A percentile compares a stretch with the other conserved stretches of the same genome.
phyloP scores from a whole-genome alignment of 805 yeast species.

The Candida parachauliodes region DNA sequence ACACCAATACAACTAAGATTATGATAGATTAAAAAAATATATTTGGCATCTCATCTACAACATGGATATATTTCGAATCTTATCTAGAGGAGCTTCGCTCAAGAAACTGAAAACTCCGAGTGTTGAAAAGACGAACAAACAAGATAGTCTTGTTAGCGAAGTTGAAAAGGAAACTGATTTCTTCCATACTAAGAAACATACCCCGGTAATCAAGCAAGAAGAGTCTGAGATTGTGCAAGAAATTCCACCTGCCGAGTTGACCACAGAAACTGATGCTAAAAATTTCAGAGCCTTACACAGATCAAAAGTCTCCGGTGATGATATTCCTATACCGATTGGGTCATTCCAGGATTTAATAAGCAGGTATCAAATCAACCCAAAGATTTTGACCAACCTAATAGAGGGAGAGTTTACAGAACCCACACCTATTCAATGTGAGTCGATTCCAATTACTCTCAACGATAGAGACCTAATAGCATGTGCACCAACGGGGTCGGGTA shows the following conservation, averaged over 20 bases:
- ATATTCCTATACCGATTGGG: conserved; percentile 86
- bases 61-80: conserved; percentile 87
- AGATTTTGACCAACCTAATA: conserved; percentile 58
- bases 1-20: background rate
- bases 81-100: conserved; percentile 81
- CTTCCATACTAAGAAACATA: conserved; percentile 51
- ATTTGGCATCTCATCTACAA: conserved; percentile 3
- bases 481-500: conserved; percentile 99
- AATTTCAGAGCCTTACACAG: conserved; percentile 55
- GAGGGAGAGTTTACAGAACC: conserved; percentile 77
- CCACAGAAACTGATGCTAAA: conserved; percentile 56
- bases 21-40: background rate
- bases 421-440: conserved; percentile 89
- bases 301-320: conserved; percentile 77
- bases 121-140: conserved; percentile 22
- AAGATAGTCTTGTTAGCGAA: conserved; percentile 42
- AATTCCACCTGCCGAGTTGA: conserved; percentile 42
- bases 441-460: conserved; percentile 70
- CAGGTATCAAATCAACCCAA: conserved; percentile 62
- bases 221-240: conserved; percentile 27
- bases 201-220: conserved; percentile 14
- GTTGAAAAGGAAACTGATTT: conserved; percentile 79
- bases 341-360: conserved; percentile 77
- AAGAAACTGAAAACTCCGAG: conserved; percentile 50
- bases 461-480: conserved; percentile 82